Percentiles rank a stretch among this genome's conserved stretches.
These are phyloP conservation scores for Hansenula sp. DNA, from an alignment of 1,139 yeast genomes.

Conservation along the genomic window DNA sequence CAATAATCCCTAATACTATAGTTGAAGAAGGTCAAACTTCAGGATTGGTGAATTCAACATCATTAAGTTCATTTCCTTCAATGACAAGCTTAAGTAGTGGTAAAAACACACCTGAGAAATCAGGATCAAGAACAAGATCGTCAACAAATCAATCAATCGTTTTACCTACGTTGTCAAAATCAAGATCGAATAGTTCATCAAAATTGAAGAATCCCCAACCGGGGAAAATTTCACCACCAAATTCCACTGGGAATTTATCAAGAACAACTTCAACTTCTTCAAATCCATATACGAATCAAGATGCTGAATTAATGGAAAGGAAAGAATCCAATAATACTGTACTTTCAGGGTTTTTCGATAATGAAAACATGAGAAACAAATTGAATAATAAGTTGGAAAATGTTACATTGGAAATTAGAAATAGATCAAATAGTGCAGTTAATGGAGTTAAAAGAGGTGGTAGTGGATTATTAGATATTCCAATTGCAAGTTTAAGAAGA, in stretches of 20 bases:
- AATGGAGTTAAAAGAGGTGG: conserved; percentile 4
- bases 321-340: neutral
- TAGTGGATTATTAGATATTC: conserved; percentile 16
- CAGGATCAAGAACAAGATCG: conserved; percentile 12
- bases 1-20: neutral
- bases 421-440: conserved; percentile 3
- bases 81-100: conserved; percentile 18
- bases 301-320: neutral
- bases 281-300: no score
- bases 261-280: neutral
- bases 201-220: conserved; percentile 8
- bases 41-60: conserved; percentile 1
- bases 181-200: conserved; percentile 19
- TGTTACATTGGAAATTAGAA: neutral
- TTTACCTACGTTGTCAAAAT: conserved; percentile 13
- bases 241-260: conserved; percentile 9
- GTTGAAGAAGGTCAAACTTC: conserved; percentile 10
- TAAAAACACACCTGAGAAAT: conserved; percentile 11
- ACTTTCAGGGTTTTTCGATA: conserved; percentile 1
- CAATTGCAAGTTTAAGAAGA: conserved; percentile 19
- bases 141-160: conserved; percentile 7
- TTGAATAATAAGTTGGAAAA: conserved; percentile 4
- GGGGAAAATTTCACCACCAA: conserved; percentile 11
- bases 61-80: conserved; percentile 20
- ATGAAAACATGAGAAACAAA: conserved; percentile 11